Conservation (phyloP, 192 early-diverging fungal species). For the Coemansia sp. region DNA sequence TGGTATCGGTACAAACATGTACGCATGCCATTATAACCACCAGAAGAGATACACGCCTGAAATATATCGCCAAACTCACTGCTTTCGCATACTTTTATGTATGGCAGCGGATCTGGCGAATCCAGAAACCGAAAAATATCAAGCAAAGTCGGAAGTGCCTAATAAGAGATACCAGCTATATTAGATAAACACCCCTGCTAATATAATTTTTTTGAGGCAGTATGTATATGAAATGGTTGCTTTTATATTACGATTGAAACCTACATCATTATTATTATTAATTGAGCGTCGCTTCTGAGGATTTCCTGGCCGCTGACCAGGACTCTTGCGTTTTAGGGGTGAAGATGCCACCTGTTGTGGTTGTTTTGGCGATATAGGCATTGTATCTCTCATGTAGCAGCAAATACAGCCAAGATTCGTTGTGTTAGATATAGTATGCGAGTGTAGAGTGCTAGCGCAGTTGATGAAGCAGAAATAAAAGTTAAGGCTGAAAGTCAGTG, state of each 20-base stretch:
- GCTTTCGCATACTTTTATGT: conserved; percentile 21
- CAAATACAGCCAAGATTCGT: background rate
- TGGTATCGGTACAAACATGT: conserved; percentile 61
- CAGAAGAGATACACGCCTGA: conserved; percentile 20
- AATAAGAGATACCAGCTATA: background rate
- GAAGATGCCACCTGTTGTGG: background rate
- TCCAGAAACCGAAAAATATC: conserved; percentile 46
- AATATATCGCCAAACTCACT: conserved; percentile 46
- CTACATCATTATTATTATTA: background rate
- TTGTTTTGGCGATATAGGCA: background rate
- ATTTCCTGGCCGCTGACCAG: background rate
- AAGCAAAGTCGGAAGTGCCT: conserved; percentile 35
- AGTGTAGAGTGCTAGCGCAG: background rate
- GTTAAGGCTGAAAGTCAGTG: background rate
- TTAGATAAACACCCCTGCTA: background rate
- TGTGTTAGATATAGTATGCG: background rate
- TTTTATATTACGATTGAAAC: background rate
- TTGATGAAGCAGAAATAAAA: background rate
- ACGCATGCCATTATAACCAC: conserved; percentile 40
- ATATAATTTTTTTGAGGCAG: background rate
- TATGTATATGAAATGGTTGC: background rate
- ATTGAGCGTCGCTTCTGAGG: background rate
- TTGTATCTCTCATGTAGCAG: background rate
- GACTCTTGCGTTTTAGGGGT: background rate
- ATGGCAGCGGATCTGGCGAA: conserved; percentile 38